Percentiles rank a stretch among this genome's conserved stretches.
phyloP scores from a whole-genome alignment of 192 early-diverging fungal species.

The Glomus cerebriforme region DNA sequence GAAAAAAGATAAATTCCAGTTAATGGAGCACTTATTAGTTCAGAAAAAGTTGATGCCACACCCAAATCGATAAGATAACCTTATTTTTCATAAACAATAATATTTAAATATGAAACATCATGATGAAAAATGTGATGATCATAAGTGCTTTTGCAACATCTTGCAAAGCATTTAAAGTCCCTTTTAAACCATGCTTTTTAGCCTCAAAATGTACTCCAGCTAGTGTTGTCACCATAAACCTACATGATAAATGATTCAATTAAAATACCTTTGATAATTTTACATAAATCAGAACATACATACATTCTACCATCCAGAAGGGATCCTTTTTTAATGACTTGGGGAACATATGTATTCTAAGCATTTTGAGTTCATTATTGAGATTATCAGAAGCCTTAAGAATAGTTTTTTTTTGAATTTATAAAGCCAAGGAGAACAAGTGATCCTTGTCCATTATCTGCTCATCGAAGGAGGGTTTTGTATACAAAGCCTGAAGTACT shows the following conservation, averaged over 20 bases:
- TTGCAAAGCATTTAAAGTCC: slow-evolving; percentile 15
- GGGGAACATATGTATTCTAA: background rate
- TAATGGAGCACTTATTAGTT: background rate
- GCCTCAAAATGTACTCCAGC: slow-evolving; percentile 6
- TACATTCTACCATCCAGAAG: slow-evolving; percentile 3
- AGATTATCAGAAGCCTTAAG: slow-evolving; percentile 1
- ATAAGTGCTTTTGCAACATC: slow-evolving; percentile 18
- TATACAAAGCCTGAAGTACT: no score
- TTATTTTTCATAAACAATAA: slow-evolving; percentile 10
- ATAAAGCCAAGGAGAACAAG: background rate
- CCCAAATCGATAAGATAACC: slow-evolving; percentile 12
- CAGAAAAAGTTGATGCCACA: background rate
- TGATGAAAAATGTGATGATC: slow-evolving; percentile 3
- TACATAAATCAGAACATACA: background rate
- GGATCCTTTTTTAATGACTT: background rate
- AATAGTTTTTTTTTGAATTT: background rate
- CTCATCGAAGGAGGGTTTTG: no score
- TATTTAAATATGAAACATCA: slow-evolving; percentile 21
- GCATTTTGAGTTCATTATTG: slow-evolving; percentile 18
- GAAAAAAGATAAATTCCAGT: slow-evolving; percentile 7
- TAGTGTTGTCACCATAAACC: slow-evolving; percentile 9
- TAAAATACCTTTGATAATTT: slow-evolving; percentile 8
- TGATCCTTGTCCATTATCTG: no score
- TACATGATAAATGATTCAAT: slow-evolving; percentile 22
- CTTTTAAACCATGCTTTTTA: slow-evolving; percentile 10